Conservation (phyloP, 176 grass and related monocot genomes). For the Raddia guianensis region DNA sequence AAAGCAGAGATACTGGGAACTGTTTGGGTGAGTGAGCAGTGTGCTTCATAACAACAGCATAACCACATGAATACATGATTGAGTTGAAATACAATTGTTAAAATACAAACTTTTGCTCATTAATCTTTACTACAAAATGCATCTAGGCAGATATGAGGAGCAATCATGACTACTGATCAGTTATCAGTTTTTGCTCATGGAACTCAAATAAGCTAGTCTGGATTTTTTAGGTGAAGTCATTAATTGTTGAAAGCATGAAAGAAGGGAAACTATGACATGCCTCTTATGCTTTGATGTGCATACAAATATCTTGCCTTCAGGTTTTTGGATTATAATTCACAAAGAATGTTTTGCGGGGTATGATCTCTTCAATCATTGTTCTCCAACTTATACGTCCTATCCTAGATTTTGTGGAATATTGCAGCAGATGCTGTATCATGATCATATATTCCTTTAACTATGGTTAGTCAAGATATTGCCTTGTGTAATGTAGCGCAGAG, state of each 20-base stretch:
- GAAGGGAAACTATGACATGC: neutral
- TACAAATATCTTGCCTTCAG: neutral
- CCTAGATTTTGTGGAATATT: neutral
- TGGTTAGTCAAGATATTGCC: neutral
- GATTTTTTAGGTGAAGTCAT: neutral
- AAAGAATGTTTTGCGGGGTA: neutral
- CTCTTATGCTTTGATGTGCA: neutral
- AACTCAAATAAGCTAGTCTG: neutral
- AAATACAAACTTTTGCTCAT: neutral
- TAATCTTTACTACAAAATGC: neutral
- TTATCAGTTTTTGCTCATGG: neutral
- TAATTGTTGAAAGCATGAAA: neutral
- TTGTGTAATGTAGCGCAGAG: neutral
- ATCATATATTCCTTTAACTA: neutral
- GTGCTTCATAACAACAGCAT: neutral
- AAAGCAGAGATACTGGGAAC: neutral
- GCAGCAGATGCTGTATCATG: neutral
- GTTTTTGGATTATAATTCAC: neutral
- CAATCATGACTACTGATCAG: neutral
- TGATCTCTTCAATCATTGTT: neutral
- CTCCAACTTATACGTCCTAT: neutral
- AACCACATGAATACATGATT: neutral
- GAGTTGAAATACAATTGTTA: neutral
- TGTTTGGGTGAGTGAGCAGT: neutral
- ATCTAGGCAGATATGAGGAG: slow-evolving; percentile 11